Evolutionary conservation across 345 rosid species (phyloP).

Genomic region (Gossypium bickii): DNA sequence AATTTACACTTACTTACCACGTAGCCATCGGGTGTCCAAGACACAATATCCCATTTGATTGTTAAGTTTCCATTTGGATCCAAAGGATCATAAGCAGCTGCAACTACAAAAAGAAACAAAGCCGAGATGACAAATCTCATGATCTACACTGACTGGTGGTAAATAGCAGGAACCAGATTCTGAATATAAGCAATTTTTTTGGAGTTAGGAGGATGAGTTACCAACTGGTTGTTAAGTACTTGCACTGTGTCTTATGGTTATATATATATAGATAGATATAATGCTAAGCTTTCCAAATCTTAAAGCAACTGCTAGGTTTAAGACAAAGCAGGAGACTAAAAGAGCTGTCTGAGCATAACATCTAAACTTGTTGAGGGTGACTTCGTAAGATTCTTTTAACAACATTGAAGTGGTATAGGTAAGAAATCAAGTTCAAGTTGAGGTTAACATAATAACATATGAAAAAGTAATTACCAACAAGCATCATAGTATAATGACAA

Average conservation of each 20-base stretch:
- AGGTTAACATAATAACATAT: too few relatives aligned
- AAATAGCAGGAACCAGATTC: not conserved
- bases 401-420: not conserved
- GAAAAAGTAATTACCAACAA: too few relatives aligned
- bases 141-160: slow-evolving; percentile 15
- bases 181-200: not conserved
- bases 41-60: slow-evolving; percentile 81
- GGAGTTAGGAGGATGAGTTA: slow-evolving; percentile 26
- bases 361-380: slow-evolving; percentile 32
- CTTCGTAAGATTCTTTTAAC: slow-evolving; percentile 4
- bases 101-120: slow-evolving; percentile 27
- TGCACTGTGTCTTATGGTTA: slow-evolving; percentile 1
- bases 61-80: slow-evolving; percentile 86
- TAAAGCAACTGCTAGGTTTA: slow-evolving; percentile 54
- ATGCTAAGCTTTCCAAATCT: slow-evolving; percentile 42
- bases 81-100: slow-evolving; percentile 88
- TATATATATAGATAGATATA: slow-evolving; percentile 5
- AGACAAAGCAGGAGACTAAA: slow-evolving; percentile 28
- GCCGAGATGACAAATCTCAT: slow-evolving; percentile 33
- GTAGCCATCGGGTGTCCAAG: slow-evolving; percentile 88
- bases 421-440: not conserved
- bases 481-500: too few relatives aligned
- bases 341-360: slow-evolving; percentile 36
- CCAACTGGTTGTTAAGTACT: slow-evolving; percentile 55
- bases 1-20: slow-evolving; percentile 37